Conservation (phyloP, 169 alveolate genomes). For the Plasmodium blacklocki region DNA sequence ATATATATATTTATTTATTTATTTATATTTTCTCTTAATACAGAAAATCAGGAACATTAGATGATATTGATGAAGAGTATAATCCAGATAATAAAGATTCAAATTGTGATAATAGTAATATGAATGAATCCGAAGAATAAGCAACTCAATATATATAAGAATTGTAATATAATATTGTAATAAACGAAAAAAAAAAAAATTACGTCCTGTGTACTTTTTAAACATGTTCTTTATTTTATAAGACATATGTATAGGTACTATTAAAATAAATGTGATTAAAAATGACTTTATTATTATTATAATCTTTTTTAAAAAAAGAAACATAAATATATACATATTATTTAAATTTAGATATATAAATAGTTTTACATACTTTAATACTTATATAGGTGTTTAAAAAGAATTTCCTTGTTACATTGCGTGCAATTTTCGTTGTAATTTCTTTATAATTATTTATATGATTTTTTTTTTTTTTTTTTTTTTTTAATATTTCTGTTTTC, state of each 20-base stretch:
- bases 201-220: neutral
- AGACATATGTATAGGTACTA: neutral
- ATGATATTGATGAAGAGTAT: constrained; percentile 58
- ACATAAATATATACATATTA: no score
- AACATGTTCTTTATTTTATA: neutral
- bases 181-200: neutral
- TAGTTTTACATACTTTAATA: no score
- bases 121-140: constrained; percentile 38
- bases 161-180: neutral
- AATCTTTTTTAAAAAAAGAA: no score
- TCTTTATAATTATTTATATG: no score
- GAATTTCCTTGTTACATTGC: no score
- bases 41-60: constrained; percentile 76
- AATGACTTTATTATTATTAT: no score
- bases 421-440: no score
- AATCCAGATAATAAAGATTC: constrained; percentile 54
- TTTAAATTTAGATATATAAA: no score
- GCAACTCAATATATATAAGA: neutral
- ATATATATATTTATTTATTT: neutral
- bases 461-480: no score
- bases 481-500: no score
- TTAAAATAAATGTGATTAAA: no score
- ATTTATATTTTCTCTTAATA: constrained; percentile 6
- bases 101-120: constrained; percentile 14
- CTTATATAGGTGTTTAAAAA: no score